Base-by-base conservation (phyloP, 305 asterid species). In the Nicotiana rustica region DNA sequence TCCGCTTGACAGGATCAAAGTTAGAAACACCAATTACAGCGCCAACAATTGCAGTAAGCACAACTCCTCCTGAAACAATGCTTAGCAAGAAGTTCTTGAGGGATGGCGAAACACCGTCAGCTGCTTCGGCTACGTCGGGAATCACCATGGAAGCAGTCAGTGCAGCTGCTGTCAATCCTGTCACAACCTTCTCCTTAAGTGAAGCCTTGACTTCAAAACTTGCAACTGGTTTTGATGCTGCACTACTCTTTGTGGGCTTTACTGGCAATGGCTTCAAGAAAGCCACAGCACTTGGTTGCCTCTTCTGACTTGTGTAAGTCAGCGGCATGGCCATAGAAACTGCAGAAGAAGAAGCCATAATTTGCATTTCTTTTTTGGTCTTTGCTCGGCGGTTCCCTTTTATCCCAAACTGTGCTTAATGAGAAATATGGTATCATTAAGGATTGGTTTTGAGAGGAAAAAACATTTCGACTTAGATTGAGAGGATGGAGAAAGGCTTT, bases 1-100 rank as follows among this genome's bases (percentile, higher is more conserved):
- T 69, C 77, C 97, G 85, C 88, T 92, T 94, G 85, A 96, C 97
- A 49, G 99, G 99, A 83, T 96, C 99, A 65, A 96, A 96, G 91
- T 92, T 96, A 84, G 99, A 79, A 64, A 94, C 96, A 18, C 94
- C 97, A 41, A 92, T 75, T 25, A 94, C 87, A 6, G 93, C 98
- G 7, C 96, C 95, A 17, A 88, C 6, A 41, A 96, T 76, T 79
- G 90, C 93, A 8, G 83, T 83, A 78, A 90, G 87, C 69, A 94
- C 97, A 4, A 89, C 89, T 35, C 96, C 96, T 13, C 99, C 99
- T 12, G 97, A 97, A n/a, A 18, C 91, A 47, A 93, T 95, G 88
- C 99, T 94, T 80, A 93, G 92, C 93, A 95, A 79, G 92, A 94
- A 94, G 89, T 94, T 95, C 88, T 91, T 90, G 64, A 94, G 93